A percentile compares a stretch with the other conserved stretches of the same genome.
Conservation (phyloP, 1,284 basidiomycete species). For the Omphalotus olearius region DNA sequence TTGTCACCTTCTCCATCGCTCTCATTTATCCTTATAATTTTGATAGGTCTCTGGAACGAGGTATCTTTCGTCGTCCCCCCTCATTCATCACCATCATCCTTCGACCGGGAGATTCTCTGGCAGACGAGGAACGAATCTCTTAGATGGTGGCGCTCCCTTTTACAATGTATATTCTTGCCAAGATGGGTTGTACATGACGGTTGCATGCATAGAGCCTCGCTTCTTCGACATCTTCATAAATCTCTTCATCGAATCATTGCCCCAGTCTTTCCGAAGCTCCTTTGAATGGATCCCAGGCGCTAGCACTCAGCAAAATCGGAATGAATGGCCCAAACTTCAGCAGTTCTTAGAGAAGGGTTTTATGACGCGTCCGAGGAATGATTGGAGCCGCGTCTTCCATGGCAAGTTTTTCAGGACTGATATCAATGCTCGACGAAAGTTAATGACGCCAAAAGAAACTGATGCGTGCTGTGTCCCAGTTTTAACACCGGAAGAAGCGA, state of each 20-base stretch:
- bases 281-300: slow-evolving; percentile 45
- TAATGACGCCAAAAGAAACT: slow-evolving; percentile 38
- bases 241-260: slow-evolving; percentile 46
- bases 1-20: slow-evolving; percentile 4
- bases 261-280: slow-evolving; percentile 32
- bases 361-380: slow-evolving; percentile 51
- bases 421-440: background rate
- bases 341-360: slow-evolving; percentile 64
- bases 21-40: background rate
- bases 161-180: slow-evolving; percentile 73
- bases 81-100: slow-evolving; percentile 43
- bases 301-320: slow-evolving; percentile 43
- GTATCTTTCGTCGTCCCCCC: slow-evolving; percentile 70
- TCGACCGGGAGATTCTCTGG: slow-evolving; percentile 35
- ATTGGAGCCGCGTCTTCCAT: slow-evolving; percentile 67
- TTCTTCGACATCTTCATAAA: slow-evolving; percentile 63
- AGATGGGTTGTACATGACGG: slow-evolving; percentile 72
- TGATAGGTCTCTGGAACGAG: slow-evolving; percentile 72
- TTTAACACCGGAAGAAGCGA: slow-evolving; percentile 60
- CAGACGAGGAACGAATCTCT: slow-evolving; percentile 54
- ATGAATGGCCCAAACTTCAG: slow-evolving; percentile 57
- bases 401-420: slow-evolving; percentile 32
- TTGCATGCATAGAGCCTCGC: slow-evolving; percentile 70
- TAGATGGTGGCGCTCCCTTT: slow-evolving; percentile 80
- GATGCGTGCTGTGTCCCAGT: slow-evolving; percentile 79